Conservation (phyloP, 1,284 basidiomycete genomes). For the Coniophora puteana region DNA sequence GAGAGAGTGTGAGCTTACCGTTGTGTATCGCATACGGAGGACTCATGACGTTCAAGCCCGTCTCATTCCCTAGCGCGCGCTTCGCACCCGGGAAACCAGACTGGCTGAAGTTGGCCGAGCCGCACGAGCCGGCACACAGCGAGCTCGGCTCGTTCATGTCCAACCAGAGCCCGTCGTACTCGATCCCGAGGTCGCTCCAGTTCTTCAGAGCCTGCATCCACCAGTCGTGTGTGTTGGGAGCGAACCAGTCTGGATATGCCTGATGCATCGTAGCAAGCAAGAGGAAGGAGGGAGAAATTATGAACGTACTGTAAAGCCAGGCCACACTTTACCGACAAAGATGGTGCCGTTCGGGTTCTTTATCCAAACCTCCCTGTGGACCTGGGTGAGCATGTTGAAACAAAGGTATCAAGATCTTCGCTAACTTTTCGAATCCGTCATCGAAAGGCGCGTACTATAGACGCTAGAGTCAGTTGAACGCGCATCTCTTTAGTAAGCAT, state of each 20-base stretch:
- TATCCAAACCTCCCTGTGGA: constrained; percentile 55
- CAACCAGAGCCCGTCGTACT: constrained; percentile 70
- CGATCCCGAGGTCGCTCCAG: constrained; percentile 55
- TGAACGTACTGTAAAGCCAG: constrained; percentile 43
- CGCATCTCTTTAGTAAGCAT: not conserved
- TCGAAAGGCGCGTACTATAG: constrained; percentile 44
- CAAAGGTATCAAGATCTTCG: constrained; percentile 1
- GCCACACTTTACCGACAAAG: constrained; percentile 68
- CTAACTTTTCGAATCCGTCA: constrained; percentile 37
- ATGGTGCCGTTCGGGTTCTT: constrained; percentile 64
- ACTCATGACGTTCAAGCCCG: constrained; percentile 44
- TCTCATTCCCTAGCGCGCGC: no score
- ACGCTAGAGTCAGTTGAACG: constrained; percentile 5
- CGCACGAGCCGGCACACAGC: constrained; percentile 63
- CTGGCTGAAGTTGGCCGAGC: no score
- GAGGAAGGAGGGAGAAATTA: no score
- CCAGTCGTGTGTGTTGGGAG: constrained; percentile 49
- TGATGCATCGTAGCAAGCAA: no score
- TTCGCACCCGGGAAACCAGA: no score
- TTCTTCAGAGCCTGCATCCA: constrained; percentile 60
- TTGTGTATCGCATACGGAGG: constrained; percentile 75
- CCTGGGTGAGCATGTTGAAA: not conserved
- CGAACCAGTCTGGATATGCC: constrained; percentile 72
- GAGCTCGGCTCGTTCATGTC: constrained; percentile 74
- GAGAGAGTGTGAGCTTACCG: constrained; percentile 32